Conservation (phyloP, 306 rosid genomes). For the Lotus japonicus region DNA sequence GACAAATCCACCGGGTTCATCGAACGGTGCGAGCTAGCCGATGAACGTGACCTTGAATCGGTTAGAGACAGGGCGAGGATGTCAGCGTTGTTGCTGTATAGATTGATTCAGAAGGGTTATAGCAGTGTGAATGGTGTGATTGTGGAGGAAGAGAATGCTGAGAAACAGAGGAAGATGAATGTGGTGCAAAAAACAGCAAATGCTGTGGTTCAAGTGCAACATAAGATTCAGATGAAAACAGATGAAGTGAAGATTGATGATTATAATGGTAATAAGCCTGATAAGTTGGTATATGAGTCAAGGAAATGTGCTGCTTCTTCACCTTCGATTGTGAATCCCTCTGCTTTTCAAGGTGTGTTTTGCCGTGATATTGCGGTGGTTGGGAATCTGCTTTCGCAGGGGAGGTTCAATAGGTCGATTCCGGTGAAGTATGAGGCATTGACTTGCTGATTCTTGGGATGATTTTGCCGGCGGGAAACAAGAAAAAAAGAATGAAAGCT, state of each 20-base stretch:
- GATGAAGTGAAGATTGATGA: conserved; percentile 16
- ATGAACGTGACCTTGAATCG: conserved; percentile 60
- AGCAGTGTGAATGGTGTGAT: conserved; percentile 44
- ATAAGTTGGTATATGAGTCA: conserved; percentile 11
- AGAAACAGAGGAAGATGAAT: conserved; percentile 52
- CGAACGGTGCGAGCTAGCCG: conserved; percentile 67
- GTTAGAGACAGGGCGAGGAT: conserved; percentile 66
- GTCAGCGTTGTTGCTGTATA: conserved; percentile 58
- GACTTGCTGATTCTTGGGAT: conserved; percentile 49
- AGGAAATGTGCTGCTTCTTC: neutral
- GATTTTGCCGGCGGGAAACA: conserved; percentile 18
- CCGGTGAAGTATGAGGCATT: conserved; percentile 75
- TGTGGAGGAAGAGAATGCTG: conserved; percentile 56
- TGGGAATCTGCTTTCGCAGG: conserved; percentile 73
- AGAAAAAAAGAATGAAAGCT: no score
- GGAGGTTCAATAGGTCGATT: conserved; percentile 65
- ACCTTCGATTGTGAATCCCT: conserved; percentile 15
- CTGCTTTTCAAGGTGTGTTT: conserved; percentile 73
- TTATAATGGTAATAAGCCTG: no score
- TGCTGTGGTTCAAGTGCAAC: conserved; percentile 33
- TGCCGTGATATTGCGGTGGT: conserved; percentile 80
- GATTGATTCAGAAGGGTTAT: conserved; percentile 84
- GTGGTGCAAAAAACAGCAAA: conserved; percentile 20
- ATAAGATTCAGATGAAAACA: neutral
- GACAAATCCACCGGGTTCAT: conserved; percentile 64